Percentiles rank a stretch among this genome's conserved stretches.
These are phyloP conservation scores for Eragrostis curvula DNA, from an alignment of 176 grass and related monocot genomes.

Conservation along the genomic window DNA sequence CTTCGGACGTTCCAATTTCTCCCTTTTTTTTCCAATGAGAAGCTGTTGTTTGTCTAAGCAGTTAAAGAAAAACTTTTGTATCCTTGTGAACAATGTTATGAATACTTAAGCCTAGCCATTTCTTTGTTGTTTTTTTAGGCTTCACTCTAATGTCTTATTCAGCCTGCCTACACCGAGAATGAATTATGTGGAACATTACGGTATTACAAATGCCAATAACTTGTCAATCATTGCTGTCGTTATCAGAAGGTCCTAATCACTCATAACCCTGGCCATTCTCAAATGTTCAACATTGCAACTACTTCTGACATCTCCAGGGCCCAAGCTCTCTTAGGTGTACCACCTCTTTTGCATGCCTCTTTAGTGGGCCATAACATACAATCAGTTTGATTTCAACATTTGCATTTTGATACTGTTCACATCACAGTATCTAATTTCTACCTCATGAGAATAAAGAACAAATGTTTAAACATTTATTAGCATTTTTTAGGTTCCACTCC, in stretches of 20 bases:
- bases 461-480: too few relatives aligned
- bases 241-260: not conserved
- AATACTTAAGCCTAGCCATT: not conserved
- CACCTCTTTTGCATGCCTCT: too few relatives aligned
- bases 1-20: conserved; percentile 4
- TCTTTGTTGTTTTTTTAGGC: not conserved
- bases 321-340: too few relatives aligned
- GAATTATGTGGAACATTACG: not conserved
- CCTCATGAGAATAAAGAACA: too few relatives aligned
- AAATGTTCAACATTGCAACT: too few relatives aligned
- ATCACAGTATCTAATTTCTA: too few relatives aligned
- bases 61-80: not conserved
- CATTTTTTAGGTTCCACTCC: too few relatives aligned
- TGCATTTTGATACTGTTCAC: too few relatives aligned
- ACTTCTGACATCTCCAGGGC: too few relatives aligned
- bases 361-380: too few relatives aligned
- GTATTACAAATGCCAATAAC: not conserved
- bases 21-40: not conserved
- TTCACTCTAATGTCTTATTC: not conserved
- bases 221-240: not conserved
- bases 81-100: not conserved
- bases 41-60: conserved; percentile 21
- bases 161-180: not conserved
- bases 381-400: too few relatives aligned
- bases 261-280: too few relatives aligned